Evolutionary conservation across 2,329 filamentous ascomycete genomes (phyloP), one percentile per base, ranked within the genome.

Genomic region (Nothopassalora personata): DNA sequence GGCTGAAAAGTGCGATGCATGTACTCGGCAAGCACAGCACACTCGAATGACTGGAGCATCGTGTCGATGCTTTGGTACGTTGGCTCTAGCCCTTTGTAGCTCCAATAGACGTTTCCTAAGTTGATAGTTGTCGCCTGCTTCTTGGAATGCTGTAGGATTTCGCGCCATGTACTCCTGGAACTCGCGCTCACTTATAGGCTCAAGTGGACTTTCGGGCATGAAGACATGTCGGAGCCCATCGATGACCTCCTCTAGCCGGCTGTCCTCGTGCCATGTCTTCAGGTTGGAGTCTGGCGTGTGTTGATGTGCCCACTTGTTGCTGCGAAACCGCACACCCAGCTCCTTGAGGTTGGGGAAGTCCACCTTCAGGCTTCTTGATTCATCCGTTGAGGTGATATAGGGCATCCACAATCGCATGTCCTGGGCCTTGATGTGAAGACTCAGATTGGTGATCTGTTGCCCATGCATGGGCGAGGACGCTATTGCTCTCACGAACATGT

Each of bases 351-450:
- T 61, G 1, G 72, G 72, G 48, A 70, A 71, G 58, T 75, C 73
- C 54, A 64, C 61, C 46, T 66, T 65, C 15, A 75, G 63, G 53
- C 70, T 71, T 36, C 72, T 60, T 5, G 60, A 54, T 8, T 55
- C 49, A 34, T 71, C 67, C 5, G 66, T 66, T 28, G 65, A 68
- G 7, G 69, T 73, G 27, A 75, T 62, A 57, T 74, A 75, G 3
- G 66, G 65, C 62, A 73, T 74, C 73, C 73, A 75, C 5, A 73
- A 62, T n/a, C 71, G 64, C 19, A 68, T 70, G 51, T 75, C 73
- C 28, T 60, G 59, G 30, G 68, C 64, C 60, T 70, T 70, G 56
- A 74, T 66, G 30, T 71, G 68, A 18, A 75, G 62, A 28, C 61
- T 67, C 19, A 74, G 50, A 46, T 63, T 64, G 1, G 64, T 61